Evolutionary conservation across 1,139 yeast genomes (phyloP), one percentile per base, ranked within the genome.

Genomic region (Suhomyces taliae): DNA sequence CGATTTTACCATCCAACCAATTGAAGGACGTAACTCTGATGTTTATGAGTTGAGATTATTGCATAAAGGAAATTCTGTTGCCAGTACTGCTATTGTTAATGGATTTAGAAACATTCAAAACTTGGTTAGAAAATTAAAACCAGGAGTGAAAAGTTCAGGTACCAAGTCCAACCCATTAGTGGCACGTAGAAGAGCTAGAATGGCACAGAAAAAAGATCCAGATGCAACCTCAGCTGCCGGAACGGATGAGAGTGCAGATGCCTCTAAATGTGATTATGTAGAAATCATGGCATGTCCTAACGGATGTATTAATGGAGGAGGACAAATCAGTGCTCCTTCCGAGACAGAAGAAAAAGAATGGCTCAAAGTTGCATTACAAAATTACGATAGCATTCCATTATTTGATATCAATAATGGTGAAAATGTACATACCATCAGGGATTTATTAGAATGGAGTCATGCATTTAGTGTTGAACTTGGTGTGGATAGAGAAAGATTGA

Each of bases 231-330:
- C 42, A 11, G 14, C 43, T 41, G 47, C 46, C n/a, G 47, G 42
- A 39, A 10, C 43, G 27, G 65, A 71, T 4, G 75, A 67, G 36
- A 41, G 52, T 0, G 82, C 83, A 0, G 93, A 87, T 53, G 85
- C 93, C 1, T 67, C 80, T 15, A 76, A 72, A 40, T 85, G 89
- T 58, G 95, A 90, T 54, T 89, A 87, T 58, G 90, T 93, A 6
- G 99, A 93, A 59, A 87, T 93, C 34, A 91, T 90, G 97, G 99
- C 99, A 1, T 93, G 99, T 64, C 99, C 99, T 3, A 90, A 89
- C 35, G 99, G 99, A 1, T 93, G 99, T 61, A 87, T 91, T 48
- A 93, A 93, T 60, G 99, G 99, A 8, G 98, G 99, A 14, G 99
- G 99, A 0, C 93, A 90, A 59, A 83, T 88, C 35, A 74, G 79